A percentile compares a stretch with the other conserved stretches of the same genome.
These are phyloP conservation scores for Helianthus annuus DNA, from an alignment of 129 eudicot genomes.

Conservation along the genomic window DNA sequence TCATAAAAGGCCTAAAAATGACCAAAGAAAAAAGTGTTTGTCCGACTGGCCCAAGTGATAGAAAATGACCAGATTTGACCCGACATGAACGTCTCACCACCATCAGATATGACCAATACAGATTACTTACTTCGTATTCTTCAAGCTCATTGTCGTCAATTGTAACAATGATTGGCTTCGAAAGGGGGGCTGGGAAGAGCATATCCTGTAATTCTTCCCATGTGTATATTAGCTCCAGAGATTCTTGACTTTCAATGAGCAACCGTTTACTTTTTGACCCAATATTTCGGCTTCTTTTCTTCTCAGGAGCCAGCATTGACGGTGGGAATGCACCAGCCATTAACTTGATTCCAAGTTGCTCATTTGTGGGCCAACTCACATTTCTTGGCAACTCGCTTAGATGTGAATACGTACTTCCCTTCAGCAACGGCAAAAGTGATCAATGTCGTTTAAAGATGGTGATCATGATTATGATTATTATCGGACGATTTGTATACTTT, in stretches of 20 bases:
- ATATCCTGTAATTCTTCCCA: background rate
- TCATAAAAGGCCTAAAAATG: background rate
- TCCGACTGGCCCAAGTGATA: too few relatives aligned
- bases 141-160: background rate
- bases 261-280: background rate
- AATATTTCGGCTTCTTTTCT: background rate
- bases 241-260: background rate
- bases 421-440: background rate
- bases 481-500: too few relatives aligned
- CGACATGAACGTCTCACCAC: background rate
- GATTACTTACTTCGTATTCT: background rate
- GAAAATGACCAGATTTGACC: background rate
- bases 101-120: background rate
- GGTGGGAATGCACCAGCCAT: background rate
- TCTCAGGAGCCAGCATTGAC: background rate
- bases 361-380: background rate
- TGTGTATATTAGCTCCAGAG: background rate
- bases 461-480: too few relatives aligned
- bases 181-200: background rate
- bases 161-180: background rate
- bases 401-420: background rate
- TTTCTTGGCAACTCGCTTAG: background rate
- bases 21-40: too few relatives aligned
- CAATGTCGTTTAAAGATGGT: too few relatives aligned
- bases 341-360: too few relatives aligned